phyloP scores from a whole-genome alignment of 225 moss, liverwort and hornwort genomes.

The Marchantia polymorpha region DNA sequence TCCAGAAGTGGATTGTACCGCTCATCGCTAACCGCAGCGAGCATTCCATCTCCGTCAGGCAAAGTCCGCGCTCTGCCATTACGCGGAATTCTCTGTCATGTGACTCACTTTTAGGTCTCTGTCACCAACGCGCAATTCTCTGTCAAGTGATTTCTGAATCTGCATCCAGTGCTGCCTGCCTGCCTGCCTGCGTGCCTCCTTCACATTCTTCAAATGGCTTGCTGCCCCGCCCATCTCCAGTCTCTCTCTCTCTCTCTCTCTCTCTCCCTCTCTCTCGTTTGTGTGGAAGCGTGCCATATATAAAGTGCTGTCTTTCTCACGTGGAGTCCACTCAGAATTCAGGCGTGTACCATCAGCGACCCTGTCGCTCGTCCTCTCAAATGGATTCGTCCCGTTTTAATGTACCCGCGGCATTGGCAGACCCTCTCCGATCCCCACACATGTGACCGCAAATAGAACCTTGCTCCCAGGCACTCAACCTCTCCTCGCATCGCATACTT shows the following conservation, averaged over 20 bases:
- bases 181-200: constrained; percentile 6
- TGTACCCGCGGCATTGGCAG: constrained; percentile 16
- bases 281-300: constrained; percentile 12
- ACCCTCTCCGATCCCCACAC: neutral
- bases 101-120: constrained; percentile 15
- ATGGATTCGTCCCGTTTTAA: constrained; percentile 11
- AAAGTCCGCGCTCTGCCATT: constrained; percentile 19
- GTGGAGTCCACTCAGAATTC: constrained; percentile 7
- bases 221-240: neutral
- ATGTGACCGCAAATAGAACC: neutral
- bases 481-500: neutral
- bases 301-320: constrained; percentile 10
- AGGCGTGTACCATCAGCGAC: constrained; percentile 5
- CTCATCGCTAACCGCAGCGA: neutral
- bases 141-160: constrained; percentile 13
- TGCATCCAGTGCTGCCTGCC: neutral
- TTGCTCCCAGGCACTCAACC: neutral
- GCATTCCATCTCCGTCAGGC: constrained; percentile 18
- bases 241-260: constrained; percentile 1
- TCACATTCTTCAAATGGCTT: constrained; percentile 12
- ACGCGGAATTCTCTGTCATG: constrained; percentile 22
- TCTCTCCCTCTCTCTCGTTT: neutral
- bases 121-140: constrained; percentile 19
- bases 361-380: constrained; percentile 10
- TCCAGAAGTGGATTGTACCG: constrained; percentile 8